Base-by-base conservation (phyloP, 2,329 filamentous ascomycete genomes). In the Xylariaceae sp. region DNA sequence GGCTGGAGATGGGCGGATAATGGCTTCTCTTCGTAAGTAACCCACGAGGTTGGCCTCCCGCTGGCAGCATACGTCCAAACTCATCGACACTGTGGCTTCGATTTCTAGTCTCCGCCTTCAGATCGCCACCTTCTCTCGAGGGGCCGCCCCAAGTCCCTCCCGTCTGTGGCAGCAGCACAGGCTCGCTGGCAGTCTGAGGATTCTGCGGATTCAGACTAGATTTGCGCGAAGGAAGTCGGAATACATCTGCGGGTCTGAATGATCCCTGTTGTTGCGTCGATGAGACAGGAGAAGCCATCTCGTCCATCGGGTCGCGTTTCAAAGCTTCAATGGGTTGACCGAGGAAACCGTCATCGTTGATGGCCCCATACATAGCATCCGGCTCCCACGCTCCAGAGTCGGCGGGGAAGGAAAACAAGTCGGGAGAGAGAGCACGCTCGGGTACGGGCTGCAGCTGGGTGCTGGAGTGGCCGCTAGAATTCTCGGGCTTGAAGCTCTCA, bases 161-260 rank as follows among this genome's bases (percentile, higher is more conserved):
- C 5, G 59, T 60, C 0, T 63, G 51, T 13, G 62, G 51, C 51
- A 60, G 53, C 23, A 62, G 60, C 61, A 61, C 52, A 59, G 65
- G 58, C 65, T 68, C 15, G 60, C 68, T 69, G 8, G 76, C 76
- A 0, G 76, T 79, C 39, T 74, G 75, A 2, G 80, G 78, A 54
- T 80, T 76, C 3, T 74, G 75, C 1, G 80, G 79, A 54, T 80
- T 76, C 2, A 85, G 70, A 64, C 82, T 85, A 3, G 82, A 84
- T 53, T 79, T 74, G 10, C 82, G 73, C 53, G 81, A 73, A 0
- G 82, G 82, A 1, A 80, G 76, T 1, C 75, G 75, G 0, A 72
- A 63, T 0, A 66, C 65, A 1, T 64, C 58, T 1, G 73, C 1
- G 70, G 71, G 2, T 73, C 69, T 1, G 74, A 72, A 30, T 30